These are phyloP conservation scores for Neotropicomus parvogracilis DNA, from an alignment of 1,284 basidiomycete species.

Conservation along the genomic window DNA sequence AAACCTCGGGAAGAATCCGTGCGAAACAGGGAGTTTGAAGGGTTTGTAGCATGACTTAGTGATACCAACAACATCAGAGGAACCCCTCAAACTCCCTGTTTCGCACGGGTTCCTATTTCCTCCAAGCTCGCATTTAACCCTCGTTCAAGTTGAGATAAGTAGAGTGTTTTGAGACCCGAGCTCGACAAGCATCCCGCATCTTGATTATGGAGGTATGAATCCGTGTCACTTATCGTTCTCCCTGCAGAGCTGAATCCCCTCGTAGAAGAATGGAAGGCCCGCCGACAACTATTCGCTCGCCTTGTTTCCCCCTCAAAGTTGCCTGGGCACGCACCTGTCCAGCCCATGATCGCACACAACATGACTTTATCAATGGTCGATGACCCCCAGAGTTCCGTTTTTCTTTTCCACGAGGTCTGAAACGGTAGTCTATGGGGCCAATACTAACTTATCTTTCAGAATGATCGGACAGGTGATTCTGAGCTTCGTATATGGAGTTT, in stretches of 20 bases:
- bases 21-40: too few relatives aligned
- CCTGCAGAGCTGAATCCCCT: neutral
- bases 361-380: slow-evolving; percentile 4
- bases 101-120: too few relatives aligned
- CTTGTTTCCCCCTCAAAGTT: slow-evolving; percentile 7
- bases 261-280: slow-evolving; percentile 8
- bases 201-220: slow-evolving; percentile 9
- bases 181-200: slow-evolving; percentile 9
- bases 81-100: too few relatives aligned
- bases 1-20: too few relatives aligned
- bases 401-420: slow-evolving; percentile 1
- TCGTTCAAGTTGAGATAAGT: too few relatives aligned
- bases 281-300: slow-evolving; percentile 4
- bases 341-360: slow-evolving; percentile 1
- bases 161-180: too few relatives aligned
- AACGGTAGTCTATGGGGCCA: neutral
- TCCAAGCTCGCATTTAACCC: too few relatives aligned
- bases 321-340: slow-evolving; percentile 6
- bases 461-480: slow-evolving; percentile 10
- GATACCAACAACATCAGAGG: too few relatives aligned
- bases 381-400: slow-evolving; percentile 1
- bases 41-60: too few relatives aligned
- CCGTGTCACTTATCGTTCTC: neutral
- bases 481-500: slow-evolving; percentile 4
- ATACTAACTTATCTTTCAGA: neutral